These are phyloP conservation scores for Heliosperma pusillum DNA, from an alignment of 148 eudicot species.

Conservation along the genomic window DNA sequence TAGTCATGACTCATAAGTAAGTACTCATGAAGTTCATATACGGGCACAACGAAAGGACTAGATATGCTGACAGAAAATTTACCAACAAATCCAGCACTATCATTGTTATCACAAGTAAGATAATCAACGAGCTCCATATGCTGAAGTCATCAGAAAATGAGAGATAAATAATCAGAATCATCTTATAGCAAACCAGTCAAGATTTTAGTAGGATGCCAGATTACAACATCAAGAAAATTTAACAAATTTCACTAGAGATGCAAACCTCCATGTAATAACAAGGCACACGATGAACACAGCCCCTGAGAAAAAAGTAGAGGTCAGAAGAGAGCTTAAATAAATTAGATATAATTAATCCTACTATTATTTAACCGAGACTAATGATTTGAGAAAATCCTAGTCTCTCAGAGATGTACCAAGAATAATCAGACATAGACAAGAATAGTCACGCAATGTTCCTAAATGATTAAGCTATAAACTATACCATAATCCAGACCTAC, in stretches of 20 bases:
- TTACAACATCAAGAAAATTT: background rate
- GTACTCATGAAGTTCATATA: background rate
- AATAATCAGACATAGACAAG: background rate
- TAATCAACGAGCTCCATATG: slow-evolving; percentile 87
- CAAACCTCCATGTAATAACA: slow-evolving; percentile 88
- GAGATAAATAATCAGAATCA: slow-evolving; percentile 13
- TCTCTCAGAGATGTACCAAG: background rate
- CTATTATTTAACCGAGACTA: background rate
- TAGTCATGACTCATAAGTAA: background rate
- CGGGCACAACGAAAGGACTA: background rate
- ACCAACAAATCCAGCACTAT: slow-evolving; percentile 92
- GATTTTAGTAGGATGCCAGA: slow-evolving; percentile 16
- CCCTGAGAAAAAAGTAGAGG: slow-evolving; percentile 45
- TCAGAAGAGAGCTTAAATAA: background rate
- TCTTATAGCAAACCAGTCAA: background rate
- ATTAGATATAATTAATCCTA: background rate
- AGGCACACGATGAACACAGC: slow-evolving; percentile 86
- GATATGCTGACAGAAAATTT: slow-evolving; percentile 22
- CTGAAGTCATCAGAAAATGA: slow-evolving; percentile 38
- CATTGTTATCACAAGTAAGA: slow-evolving; percentile 83
- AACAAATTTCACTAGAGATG: slow-evolving; percentile 17
- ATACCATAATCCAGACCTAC: background rate
- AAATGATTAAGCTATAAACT: background rate
- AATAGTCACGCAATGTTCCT: background rate
- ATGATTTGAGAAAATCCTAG: background rate